Conservation (phyloP, 768 basidiomycete species). For the Polyporus arcularius region DNA sequence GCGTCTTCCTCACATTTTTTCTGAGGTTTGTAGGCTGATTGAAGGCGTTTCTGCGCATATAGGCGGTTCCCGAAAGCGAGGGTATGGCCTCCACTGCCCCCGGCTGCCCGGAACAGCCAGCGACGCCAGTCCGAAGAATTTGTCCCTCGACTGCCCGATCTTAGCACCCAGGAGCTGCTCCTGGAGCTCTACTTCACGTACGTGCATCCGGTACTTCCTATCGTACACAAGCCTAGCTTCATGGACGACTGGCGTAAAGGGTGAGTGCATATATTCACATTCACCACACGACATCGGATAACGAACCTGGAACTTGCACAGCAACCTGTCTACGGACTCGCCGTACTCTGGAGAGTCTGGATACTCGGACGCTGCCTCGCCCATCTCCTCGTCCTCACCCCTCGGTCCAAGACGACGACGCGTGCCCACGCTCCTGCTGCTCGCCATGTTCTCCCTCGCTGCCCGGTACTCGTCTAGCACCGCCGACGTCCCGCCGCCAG, state of each 20-base stretch:
- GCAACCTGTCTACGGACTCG: conserved; percentile 28
- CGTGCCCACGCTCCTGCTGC: conserved; percentile 66
- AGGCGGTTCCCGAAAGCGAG: conserved; percentile 86
- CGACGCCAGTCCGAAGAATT: conserved; percentile 39
- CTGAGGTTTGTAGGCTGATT: background rate
- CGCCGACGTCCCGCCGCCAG: conserved; percentile 34
- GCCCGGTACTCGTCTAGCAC: conserved; percentile 60
- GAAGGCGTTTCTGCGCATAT: conserved; percentile 20
- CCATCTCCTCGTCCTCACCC: conserved; percentile 33
- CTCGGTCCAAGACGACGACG: conserved; percentile 45
- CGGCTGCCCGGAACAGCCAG: conserved; percentile 24
- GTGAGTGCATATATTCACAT: conserved; percentile 28
- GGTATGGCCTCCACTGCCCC: conserved; percentile 76
- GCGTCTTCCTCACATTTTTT: conserved; percentile 24
- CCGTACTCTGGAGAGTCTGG: conserved; percentile 33
- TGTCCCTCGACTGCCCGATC: conserved; percentile 53
- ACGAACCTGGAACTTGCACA: background rate
- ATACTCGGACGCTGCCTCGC: conserved; percentile 22
- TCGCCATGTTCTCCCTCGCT: conserved; percentile 84
- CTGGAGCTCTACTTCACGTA: conserved; percentile 78
- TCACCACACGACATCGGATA: background rate
- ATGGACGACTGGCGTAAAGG: conserved; percentile 52
- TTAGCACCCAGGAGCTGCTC: conserved; percentile 62
- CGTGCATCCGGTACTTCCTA: conserved; percentile 78
- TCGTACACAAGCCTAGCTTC: conserved; percentile 73